Conservation (phyloP, 257 asterid species). For the Handroanthus guayacan region DNA sequence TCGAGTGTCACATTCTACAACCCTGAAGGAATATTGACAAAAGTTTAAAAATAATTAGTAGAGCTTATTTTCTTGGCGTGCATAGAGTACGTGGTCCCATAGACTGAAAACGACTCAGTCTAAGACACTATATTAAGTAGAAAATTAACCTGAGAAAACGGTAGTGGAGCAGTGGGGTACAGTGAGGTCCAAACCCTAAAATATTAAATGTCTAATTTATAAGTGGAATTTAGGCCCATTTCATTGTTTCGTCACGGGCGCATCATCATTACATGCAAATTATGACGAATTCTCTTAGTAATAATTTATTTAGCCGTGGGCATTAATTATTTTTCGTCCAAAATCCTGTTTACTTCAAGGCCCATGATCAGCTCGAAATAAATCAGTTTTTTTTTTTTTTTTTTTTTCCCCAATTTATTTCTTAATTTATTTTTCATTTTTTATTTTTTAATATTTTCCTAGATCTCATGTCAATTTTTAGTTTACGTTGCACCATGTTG, state of each 20-base stretch:
- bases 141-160: background rate
- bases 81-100: background rate
- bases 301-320: conserved; percentile 2
- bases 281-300: conserved; percentile 23
- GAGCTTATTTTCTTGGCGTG: background rate
- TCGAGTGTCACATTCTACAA: too few species aligned
- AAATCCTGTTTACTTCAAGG: background rate
- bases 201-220: background rate
- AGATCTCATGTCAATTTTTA: conserved; percentile 26
- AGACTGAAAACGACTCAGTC: background rate
- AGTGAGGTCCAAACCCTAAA: conserved; percentile 29
- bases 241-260: conserved; percentile 34
- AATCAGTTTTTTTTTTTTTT: background rate
- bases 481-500: conserved; percentile 17
- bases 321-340: background rate
- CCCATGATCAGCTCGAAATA: conserved; percentile 8
- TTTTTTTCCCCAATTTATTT: background rate
- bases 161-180: background rate
- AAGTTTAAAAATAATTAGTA: too few species aligned
- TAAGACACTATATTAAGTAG: background rate
- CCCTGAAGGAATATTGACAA: too few species aligned
- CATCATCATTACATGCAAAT: conserved; percentile 46
- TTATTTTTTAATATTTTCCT: background rate
- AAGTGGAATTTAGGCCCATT: conserved; percentile 4
- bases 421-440: too few species aligned